Base-by-base conservation (phyloP, 2,329 filamentous ascomycete species). In the Microascus cirrosus region DNA sequence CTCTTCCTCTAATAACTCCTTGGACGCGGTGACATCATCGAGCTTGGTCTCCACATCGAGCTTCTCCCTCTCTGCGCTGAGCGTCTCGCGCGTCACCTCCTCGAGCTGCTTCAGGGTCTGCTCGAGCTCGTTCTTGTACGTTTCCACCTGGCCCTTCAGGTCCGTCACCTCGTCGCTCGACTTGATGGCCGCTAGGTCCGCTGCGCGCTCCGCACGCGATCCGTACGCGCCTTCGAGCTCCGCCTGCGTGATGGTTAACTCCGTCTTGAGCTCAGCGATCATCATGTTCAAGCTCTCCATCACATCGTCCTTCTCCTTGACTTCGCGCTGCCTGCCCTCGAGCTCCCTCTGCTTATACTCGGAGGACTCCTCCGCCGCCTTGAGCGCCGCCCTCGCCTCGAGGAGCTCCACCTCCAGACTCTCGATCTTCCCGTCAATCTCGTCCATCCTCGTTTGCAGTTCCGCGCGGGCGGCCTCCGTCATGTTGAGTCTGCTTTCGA, bases 181-280 rank as follows among this genome's bases (percentile, higher is more conserved):
- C 68, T 81, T 79, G 63, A 78, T 70, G 53, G 78, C 78, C 1
- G 81, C 81, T 22, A 78, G 77, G 62, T 83, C 80, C 13, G 78
- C 77, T 22, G 81, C 81, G 24, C 82, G 79, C 69, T 84, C 76
- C 59, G 79, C 76, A 60, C 81, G 77, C 59, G 78, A 77, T 59
- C 81, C 81, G 65, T 84, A 83, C 28, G 81, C 81, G 59, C 80
- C 80, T 61, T 85, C 82, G 34, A 85, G 75, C 68, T 85, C 82
- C 20, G 82, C 82, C 65, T 80, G 78, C 55, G 80, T 78, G 63
- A 84, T 77, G 53, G 81, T 82, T 60, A 82, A 73, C 64, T 84
- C 81, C 57, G 80, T 83, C 74, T 84, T 84, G 66, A 81, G 74
- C 69, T 83, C 80, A 36, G 79, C 77, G 58, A 83, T 67, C 64